Conservation (phyloP, 441 rosid species). For the Croton setiger region DNA sequence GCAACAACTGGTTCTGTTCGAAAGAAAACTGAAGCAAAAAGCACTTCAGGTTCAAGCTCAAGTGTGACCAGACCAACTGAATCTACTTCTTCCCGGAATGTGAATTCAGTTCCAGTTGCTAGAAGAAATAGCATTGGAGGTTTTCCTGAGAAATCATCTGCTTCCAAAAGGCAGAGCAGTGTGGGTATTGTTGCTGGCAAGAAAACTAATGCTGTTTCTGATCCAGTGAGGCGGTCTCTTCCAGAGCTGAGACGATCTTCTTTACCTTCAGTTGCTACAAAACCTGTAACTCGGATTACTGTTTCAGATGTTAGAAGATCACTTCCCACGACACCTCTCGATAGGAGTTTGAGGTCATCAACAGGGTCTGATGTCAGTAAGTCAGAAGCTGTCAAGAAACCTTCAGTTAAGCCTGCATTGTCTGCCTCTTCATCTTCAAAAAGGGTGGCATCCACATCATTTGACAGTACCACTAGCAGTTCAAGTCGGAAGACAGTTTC, state of each 20-base stretch:
- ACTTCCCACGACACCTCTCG: conserved; percentile 41
- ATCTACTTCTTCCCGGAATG: conserved; percentile 41
- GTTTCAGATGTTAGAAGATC: conserved; percentile 52
- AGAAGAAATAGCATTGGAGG: conserved; percentile 95
- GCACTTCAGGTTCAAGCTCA: conserved; percentile 36
- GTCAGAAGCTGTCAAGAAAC: conserved; percentile 43
- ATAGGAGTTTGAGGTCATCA: conserved; percentile 53
- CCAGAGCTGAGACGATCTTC: conserved; percentile 81
- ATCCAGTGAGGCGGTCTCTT: conserved; percentile 65
- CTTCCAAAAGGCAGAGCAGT: conserved; percentile 23
- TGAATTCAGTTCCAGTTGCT: conserved; percentile 48
- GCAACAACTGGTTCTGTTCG: conserved; percentile 42
- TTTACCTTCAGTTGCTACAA: conserved; percentile 60
- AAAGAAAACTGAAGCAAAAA: conserved; percentile 50
- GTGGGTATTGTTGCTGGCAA: conserved; percentile 33
- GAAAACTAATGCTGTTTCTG: conserved; percentile 40
- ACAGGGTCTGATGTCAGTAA: conserved; percentile 46
- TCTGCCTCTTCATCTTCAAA: conserved; percentile 56
- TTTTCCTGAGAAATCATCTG: conserved; percentile 51
- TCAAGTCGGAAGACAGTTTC: conserved; percentile 54
- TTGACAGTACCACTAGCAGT: conserved; percentile 65
- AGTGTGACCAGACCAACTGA: conserved; percentile 45
- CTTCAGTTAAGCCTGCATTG: conserved; percentile 48
- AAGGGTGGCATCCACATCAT: conserved; percentile 53
- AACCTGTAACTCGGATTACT: conserved; percentile 40